A percentile compares a stretch with the other conserved stretches of the same genome.
Conservation (phyloP, 768 basidiomycete species). For the Tephrocybe rancida region DNA sequence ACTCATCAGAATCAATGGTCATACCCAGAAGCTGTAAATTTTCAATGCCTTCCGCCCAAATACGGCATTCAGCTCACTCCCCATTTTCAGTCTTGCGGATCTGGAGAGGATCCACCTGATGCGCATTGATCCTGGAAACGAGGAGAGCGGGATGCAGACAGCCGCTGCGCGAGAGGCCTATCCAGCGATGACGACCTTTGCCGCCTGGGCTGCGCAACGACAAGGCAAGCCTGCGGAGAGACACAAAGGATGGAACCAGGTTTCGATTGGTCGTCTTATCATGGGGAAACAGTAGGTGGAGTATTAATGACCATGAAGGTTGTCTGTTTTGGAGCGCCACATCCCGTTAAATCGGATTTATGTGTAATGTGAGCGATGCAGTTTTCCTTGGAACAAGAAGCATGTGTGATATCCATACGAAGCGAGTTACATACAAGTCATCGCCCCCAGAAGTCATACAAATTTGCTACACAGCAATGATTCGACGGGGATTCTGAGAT, state of each 20-base stretch:
- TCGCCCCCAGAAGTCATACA: too few relatives aligned
- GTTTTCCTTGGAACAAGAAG: too few relatives aligned
- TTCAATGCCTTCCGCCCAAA: slow-evolving; percentile 5
- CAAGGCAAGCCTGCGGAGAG: not conserved
- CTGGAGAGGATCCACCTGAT: slow-evolving; percentile 27
- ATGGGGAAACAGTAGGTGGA: slow-evolving; percentile 22
- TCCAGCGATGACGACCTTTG: slow-evolving; percentile 29
- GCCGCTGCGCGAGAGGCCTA: slow-evolving; percentile 21
- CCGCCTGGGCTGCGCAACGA: slow-evolving; percentile 26
- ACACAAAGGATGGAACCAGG: slow-evolving; percentile 28
- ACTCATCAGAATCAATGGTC: slow-evolving; percentile 29
- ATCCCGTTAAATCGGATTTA: too few relatives aligned
- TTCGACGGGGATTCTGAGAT: too few relatives aligned
- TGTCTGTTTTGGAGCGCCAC: too few relatives aligned
- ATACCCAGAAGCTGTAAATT: slow-evolving; percentile 31
- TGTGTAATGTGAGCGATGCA: too few relatives aligned
- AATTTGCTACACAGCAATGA: too few relatives aligned
- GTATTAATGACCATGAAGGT: too few relatives aligned
- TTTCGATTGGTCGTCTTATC: slow-evolving; percentile 22
- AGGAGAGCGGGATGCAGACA: slow-evolving; percentile 24
- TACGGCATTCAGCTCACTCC: not conserved
- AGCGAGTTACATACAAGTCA: too few relatives aligned
- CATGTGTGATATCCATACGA: too few relatives aligned
- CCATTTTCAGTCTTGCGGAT: slow-evolving; percentile 22
- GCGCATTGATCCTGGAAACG: slow-evolving; percentile 14